These are phyloP conservation scores for Vitis rupestris DNA, from an alignment of 164 flowering plant species.

Conservation along the genomic window DNA sequence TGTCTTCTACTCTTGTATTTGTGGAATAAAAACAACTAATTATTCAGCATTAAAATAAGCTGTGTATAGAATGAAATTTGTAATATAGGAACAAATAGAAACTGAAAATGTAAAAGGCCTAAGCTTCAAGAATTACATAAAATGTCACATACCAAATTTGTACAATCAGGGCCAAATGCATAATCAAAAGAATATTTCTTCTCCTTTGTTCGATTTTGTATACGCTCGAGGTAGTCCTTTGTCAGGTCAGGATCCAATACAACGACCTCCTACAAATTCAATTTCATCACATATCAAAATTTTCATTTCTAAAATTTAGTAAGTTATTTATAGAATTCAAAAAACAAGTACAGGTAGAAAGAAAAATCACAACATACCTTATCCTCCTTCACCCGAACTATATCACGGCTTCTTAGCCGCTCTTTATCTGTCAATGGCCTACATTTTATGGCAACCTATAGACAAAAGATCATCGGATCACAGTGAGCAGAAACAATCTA, in stretches of 20 bases:
- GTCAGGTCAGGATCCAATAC: constrained; percentile 85
- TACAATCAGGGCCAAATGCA: constrained; percentile 68
- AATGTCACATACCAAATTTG: constrained; percentile 50
- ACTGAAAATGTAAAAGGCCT: too few relatives aligned
- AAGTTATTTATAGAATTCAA: background rate
- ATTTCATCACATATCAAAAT: background rate
- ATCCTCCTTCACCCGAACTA: constrained; percentile 60
- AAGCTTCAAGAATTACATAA: too few relatives aligned
- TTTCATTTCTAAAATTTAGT: background rate
- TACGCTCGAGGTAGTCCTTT: constrained; percentile 79
- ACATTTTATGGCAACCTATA: constrained; percentile 86
- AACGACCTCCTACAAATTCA: constrained; percentile 54
- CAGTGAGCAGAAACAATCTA: background rate
- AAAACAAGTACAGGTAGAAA: background rate
- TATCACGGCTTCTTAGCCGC: constrained; percentile 40
- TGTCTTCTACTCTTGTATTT: too few relatives aligned
- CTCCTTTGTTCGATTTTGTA: constrained; percentile 82
- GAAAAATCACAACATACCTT: constrained; percentile 41
- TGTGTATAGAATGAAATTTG: too few relatives aligned
- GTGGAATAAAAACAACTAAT: too few relatives aligned
- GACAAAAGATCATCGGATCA: background rate
- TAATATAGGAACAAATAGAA: too few relatives aligned
- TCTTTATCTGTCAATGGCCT: constrained; percentile 63
- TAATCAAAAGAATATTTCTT: constrained; percentile 70
- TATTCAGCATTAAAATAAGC: too few relatives aligned